phyloP scores from a whole-genome alignment of 306 rosid genomes.

The Dalbergia cultrata region DNA sequence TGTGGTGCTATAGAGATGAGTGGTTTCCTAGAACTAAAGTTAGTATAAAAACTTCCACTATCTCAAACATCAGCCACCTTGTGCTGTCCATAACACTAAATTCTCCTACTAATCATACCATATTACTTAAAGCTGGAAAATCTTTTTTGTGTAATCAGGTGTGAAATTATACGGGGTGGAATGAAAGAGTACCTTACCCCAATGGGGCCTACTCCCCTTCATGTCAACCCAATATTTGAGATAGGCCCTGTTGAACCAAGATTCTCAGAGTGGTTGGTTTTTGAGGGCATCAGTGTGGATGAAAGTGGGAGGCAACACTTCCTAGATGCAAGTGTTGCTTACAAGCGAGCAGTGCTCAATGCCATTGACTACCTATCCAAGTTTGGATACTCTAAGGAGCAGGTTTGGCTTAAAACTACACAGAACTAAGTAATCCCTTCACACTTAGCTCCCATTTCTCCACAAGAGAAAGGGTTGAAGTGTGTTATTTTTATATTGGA shows the following conservation, averaged over 20 bases:
- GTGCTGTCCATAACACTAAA: no score
- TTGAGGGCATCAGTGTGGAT: constrained; percentile 87
- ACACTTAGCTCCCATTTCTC: not conserved
- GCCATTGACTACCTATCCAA: constrained; percentile 80
- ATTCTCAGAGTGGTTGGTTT: constrained; percentile 91
- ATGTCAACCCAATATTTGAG: constrained; percentile 90
- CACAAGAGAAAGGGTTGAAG: not conserved
- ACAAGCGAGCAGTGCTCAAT: constrained; percentile 82
- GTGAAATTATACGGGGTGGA: constrained; percentile 89
- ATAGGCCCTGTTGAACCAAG: constrained; percentile 93
- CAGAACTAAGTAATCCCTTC: not conserved
- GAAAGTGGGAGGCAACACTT: constrained; percentile 87
- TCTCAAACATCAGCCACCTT: not conserved
- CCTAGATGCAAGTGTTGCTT: constrained; percentile 84
- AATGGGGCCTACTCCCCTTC: constrained; percentile 93
- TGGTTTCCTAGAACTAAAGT: constrained; percentile 94
- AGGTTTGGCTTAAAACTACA: constrained; percentile 53
- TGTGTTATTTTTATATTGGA: not conserved
- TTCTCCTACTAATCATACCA: not conserved
- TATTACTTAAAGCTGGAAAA: not conserved
- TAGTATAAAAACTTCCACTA: constrained; percentile 40
- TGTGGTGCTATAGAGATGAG: constrained; percentile 99
- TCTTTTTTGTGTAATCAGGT: constrained; percentile 52
- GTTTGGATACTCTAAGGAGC: constrained; percentile 88
- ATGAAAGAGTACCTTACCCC: constrained; percentile 98